These are phyloP conservation scores for Penicillium longicatenatum DNA, from an alignment of 495 filamentous ascomycete species.

Conservation along the genomic window DNA sequence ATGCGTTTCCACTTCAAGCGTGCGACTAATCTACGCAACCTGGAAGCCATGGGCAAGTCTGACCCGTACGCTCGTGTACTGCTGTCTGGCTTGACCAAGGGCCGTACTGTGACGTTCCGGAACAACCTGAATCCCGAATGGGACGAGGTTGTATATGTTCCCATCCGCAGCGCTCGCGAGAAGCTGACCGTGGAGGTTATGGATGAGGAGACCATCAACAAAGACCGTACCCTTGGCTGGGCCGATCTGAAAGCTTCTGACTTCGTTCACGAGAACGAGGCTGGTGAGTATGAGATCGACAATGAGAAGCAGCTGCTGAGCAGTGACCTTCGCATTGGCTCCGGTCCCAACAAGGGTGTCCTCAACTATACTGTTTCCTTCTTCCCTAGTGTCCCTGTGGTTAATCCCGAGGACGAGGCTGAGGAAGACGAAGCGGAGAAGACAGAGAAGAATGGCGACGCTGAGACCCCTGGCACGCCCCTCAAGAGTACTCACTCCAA, in stretches of 20 bases:
- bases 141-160: slow-evolving; percentile 95
- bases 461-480: slow-evolving; percentile 32
- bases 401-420: slow-evolving; percentile 91
- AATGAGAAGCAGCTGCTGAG: slow-evolving; percentile 67
- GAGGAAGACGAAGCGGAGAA: slow-evolving; percentile 60
- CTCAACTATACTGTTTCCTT: slow-evolving; percentile 87
- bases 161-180: slow-evolving; percentile 84
- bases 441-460: slow-evolving; percentile 45
- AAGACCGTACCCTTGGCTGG: slow-evolving; percentile 81
- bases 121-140: slow-evolving; percentile 95
- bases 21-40: slow-evolving; percentile 80
- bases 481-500: slow-evolving; percentile 43
- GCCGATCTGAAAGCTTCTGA: slow-evolving; percentile 75
- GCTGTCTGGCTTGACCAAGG: slow-evolving; percentile 86
- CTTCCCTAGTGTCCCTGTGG: slow-evolving; percentile 82
- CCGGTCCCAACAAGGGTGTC: slow-evolving; percentile 71
- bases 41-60: slow-evolving; percentile 95
- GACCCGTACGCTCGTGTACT: slow-evolving; percentile 91
- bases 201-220: slow-evolving; percentile 88
- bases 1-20: slow-evolving; percentile 90
- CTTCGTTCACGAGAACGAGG: slow-evolving; percentile 74
- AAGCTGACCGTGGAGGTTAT: slow-evolving; percentile 89
- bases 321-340: slow-evolving; percentile 65
- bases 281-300: slow-evolving; percentile 79
- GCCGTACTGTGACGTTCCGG: slow-evolving; percentile 88